A percentile compares a stretch with the other conserved stretches of the same genome.
Conservation (phyloP, 2,329 filamentous ascomycete genomes). For the Grosmannia huntii region DNA sequence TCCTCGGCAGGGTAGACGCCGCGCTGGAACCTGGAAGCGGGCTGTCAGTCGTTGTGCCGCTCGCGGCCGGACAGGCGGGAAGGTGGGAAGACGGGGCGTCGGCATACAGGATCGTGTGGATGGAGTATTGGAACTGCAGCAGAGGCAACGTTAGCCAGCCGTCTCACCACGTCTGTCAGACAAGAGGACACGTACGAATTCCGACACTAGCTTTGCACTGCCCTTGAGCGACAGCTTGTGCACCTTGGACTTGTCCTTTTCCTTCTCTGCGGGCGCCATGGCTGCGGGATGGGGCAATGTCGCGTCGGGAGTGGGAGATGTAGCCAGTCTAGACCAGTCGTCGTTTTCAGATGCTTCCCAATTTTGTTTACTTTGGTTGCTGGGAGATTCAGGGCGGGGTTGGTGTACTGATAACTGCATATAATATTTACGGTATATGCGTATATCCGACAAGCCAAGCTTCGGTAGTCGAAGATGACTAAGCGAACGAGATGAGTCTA, state of each 20-base stretch:
- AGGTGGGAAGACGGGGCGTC: neutral
- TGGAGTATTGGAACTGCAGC: constrained; percentile 82
- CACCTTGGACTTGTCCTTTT: constrained; percentile 69
- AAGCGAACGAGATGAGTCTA: too few relatives aligned
- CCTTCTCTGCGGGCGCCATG: constrained; percentile 17
- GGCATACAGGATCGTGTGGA: constrained; percentile 82
- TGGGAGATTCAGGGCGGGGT: neutral
- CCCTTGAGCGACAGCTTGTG: constrained; percentile 90
- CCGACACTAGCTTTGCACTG: constrained; percentile 74
- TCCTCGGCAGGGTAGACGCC: constrained; percentile 86
- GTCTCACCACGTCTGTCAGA: neutral
- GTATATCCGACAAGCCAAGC: neutral
- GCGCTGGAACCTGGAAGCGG: constrained; percentile 58
- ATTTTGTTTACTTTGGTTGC: constrained; percentile 7
- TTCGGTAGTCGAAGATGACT: too few relatives aligned
- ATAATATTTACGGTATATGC: neutral
- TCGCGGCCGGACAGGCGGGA: neutral
- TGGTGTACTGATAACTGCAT: neutral
- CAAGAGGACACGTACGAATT: constrained; percentile 58
- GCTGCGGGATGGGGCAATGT: neutral
- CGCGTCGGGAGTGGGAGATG: neutral
- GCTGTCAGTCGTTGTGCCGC: neutral
- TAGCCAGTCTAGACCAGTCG: neutral
- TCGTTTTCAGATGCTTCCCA: neutral
- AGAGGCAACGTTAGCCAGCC: neutral